Evolutionary conservation across 2,329 filamentous ascomycete genomes (phyloP).

Genomic region (Incumbomyces lentus): DNA sequence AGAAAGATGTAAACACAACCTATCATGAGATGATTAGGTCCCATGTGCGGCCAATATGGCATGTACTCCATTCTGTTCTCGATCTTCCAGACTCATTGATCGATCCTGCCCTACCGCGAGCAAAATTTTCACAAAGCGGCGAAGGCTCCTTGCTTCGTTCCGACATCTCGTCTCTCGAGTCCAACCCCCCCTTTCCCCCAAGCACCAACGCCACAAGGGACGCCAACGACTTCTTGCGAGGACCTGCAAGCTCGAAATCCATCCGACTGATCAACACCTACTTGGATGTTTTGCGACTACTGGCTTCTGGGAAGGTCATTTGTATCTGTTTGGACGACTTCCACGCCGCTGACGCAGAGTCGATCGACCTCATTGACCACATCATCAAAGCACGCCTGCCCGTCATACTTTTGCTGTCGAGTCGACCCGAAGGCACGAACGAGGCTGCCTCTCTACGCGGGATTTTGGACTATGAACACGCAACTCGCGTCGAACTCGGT

Average conservation of each 20-base stretch:
- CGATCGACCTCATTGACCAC: slow-evolving; percentile 68
- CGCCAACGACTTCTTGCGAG: slow-evolving; percentile 28
- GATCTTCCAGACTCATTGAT: slow-evolving; percentile 57
- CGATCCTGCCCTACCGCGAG: slow-evolving; percentile 28
- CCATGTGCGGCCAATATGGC: slow-evolving; percentile 49
- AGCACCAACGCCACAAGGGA: slow-evolving; percentile 7
- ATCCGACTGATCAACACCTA: slow-evolving; percentile 80
- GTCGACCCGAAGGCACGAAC: slow-evolving; percentile 53
- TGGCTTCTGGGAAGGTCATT: slow-evolving; percentile 75
- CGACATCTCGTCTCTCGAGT: slow-evolving; percentile 15
- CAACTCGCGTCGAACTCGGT: slow-evolving; percentile 54
- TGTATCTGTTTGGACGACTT: slow-evolving; percentile 83
- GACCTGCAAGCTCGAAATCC: slow-evolving; percentile 34
- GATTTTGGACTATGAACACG: slow-evolving; percentile 47
- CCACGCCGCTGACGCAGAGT: slow-evolving; percentile 83
- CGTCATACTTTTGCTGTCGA: slow-evolving; percentile 72
- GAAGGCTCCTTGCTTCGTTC: slow-evolving; percentile 10
- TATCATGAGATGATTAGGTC: slow-evolving; percentile 50
- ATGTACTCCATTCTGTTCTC: slow-evolving; percentile 45
- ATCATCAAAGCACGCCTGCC: slow-evolving; percentile 70
- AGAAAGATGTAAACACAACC: slow-evolving; percentile 50
- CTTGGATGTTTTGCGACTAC: slow-evolving; percentile 70
- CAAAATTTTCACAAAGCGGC: slow-evolving; percentile 20
- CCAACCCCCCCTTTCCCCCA: neutral
- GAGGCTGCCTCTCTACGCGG: slow-evolving; percentile 32